These are phyloP conservation scores for Aplosporella prunicola DNA, from an alignment of 2,329 filamentous ascomycete genomes.

Conservation along the genomic window DNA sequence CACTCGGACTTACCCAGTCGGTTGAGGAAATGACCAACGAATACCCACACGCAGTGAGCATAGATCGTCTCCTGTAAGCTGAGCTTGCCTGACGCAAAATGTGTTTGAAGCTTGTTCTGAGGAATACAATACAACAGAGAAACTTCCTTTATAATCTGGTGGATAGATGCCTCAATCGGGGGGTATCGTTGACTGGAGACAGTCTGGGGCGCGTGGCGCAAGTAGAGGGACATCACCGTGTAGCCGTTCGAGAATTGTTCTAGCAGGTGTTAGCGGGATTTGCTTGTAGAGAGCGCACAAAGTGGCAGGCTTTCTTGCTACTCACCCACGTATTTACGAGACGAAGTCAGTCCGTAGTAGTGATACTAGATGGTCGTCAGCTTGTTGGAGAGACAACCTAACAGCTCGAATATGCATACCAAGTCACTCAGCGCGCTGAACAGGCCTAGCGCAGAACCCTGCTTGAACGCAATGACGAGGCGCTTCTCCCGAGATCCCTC, in stretches of 20 bases:
- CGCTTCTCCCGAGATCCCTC: slow-evolving; percentile 86
- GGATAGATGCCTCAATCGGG: slow-evolving; percentile 85
- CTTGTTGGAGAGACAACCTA: too few species aligned
- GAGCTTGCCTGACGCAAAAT: slow-evolving; percentile 77
- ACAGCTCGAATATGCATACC: slow-evolving; percentile 2
- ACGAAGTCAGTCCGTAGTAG: slow-evolving; percentile 95
- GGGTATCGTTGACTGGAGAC: slow-evolving; percentile 53
- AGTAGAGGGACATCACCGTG: slow-evolving; percentile 91
- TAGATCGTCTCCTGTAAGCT: slow-evolving; percentile 97
- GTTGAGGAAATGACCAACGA: slow-evolving; percentile 96
- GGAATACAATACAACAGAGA: slow-evolving; percentile 96
- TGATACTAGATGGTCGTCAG: slow-evolving; percentile 52
- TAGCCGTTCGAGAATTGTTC: slow-evolving; percentile 98
- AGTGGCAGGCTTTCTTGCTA: neutral
- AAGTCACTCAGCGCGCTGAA: slow-evolving; percentile 93
- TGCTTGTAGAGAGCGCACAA: neutral
- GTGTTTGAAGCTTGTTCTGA: slow-evolving; percentile 86
- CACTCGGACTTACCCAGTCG: slow-evolving; percentile 49
- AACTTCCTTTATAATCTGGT: slow-evolving; percentile 98
- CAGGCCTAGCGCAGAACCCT: slow-evolving; percentile 80
- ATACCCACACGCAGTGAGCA: slow-evolving; percentile 94
- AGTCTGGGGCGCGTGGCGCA: slow-evolving; percentile 58
- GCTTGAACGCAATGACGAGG: slow-evolving; percentile 87
- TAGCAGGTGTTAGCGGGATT: slow-evolving; percentile 23
- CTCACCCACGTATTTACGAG: slow-evolving; percentile 73